Conservation (phyloP, 768 basidiomycete species). For the Boletus fagicola region DNA sequence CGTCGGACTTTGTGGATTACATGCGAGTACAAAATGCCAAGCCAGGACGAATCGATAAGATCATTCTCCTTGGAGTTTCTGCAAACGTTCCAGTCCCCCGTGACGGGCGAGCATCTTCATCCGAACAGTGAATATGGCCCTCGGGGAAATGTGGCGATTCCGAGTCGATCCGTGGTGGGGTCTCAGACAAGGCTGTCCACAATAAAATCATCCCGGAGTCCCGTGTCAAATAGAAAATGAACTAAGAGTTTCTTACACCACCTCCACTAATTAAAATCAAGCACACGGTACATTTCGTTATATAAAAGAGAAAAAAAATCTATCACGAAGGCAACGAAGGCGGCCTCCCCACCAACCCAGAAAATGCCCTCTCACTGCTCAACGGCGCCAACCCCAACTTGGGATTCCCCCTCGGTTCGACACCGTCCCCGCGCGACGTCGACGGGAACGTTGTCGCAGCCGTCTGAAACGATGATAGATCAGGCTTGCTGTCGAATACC, state of each 20-base stretch:
- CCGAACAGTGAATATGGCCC: neutral
- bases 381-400: slow-evolving; percentile 39
- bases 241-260: slow-evolving; percentile 7
- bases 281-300: neutral
- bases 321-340: slow-evolving; percentile 20
- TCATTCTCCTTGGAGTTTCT: too few relatives aligned
- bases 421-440: slow-evolving; percentile 9
- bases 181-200: too few relatives aligned
- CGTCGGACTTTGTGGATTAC: neutral
- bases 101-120: neutral
- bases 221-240: neutral
- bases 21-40: neutral
- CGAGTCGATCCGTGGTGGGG: neutral
- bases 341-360: slow-evolving; percentile 24
- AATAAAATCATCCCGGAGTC: neutral
- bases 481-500: slow-evolving; percentile 38
- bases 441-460: slow-evolving; percentile 17
- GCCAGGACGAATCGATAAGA: neutral
- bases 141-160: neutral
- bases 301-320: neutral
- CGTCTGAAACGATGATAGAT: slow-evolving; percentile 35
- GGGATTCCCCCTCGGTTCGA: slow-evolving; percentile 34
- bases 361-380: slow-evolving; percentile 35
- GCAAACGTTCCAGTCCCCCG: too few relatives aligned
- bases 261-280: slow-evolving; percentile 13